Conservation (phyloP, 2,329 filamentous ascomycete species). For the Pseudohalonectria lignicola region DNA sequence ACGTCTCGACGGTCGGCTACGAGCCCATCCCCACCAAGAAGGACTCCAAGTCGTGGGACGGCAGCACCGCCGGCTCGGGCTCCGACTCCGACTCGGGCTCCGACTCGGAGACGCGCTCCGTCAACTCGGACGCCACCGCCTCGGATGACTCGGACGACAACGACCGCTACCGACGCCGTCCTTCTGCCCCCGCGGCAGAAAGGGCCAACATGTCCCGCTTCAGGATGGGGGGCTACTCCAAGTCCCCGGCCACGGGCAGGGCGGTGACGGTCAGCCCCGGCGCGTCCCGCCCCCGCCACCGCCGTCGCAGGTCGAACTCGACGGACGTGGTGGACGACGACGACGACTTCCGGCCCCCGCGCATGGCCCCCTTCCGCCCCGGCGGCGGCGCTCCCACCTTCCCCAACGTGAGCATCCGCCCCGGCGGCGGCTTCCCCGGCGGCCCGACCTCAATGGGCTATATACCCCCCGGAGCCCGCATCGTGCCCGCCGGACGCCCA, state of each 20-base stretch:
- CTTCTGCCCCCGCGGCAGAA: background rate
- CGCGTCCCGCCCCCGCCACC: background rate
- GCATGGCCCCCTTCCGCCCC: no score
- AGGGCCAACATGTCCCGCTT: background rate
- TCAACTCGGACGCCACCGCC: background rate
- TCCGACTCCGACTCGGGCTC: slow-evolving; percentile 5
- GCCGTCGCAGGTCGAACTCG: no score
- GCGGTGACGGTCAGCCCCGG: background rate
- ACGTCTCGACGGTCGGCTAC: slow-evolving; percentile 22
- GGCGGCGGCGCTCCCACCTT: background rate
- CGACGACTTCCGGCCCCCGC: no score
- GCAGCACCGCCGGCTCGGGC: background rate
- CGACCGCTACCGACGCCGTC: no score
- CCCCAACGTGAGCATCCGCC: background rate
- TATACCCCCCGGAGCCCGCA: no score
- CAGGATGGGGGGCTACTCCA: background rate
- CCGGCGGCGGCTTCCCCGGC: background rate
- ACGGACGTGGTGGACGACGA: background rate
- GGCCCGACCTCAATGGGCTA: no score
- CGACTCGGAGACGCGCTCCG: slow-evolving; percentile 1
- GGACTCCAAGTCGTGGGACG: background rate
- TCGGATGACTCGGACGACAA: background rate
- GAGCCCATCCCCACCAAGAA: slow-evolving; percentile 6
- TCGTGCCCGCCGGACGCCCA: no score
- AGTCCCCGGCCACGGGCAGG: background rate